Base-by-base conservation (phyloP, 2,329 filamentous ascomycete species). In the Emmonsiellopsis sp. region DNA sequence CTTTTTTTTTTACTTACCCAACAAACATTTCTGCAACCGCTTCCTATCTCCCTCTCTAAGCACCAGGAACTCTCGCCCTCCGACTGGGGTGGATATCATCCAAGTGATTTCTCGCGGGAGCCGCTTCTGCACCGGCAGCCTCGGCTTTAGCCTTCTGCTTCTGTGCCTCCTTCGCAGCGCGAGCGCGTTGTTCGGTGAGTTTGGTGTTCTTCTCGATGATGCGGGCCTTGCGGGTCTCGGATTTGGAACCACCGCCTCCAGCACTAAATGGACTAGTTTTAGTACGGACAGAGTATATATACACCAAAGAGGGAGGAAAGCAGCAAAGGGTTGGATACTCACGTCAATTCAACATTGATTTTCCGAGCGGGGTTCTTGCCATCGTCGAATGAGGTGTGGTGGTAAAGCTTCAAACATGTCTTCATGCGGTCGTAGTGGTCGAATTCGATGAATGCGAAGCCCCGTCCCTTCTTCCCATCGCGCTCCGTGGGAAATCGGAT, bases 341-440 rank as follows among this genome's bases (percentile, higher is more conserved):
- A 89, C 80, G 90, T 95, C 60, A 97, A 73, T 73, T 96, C 92
- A 30, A 96, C 87, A 67, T 95, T 96, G 64, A 97, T 94, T 71
- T 85, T 87, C 62, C 92, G 78, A 50, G 83, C 73, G 1, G 71
- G 70, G 34, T 70, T 75, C 63, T 73, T 74, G 38, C 74, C 74
- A 51, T 79, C 78, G 55, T 82, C 74, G 67, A 96, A 94, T 58
- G 79, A 79, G 55, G 83, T 86, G 73, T 96, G 91, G 73, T 97
- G 91, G 73, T 92, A 92, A 59, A 89, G 83, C 70, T 91, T 88
- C 56, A 97, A 78, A 66, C 89, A 95, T 34, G 89, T 93, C 77
- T 94, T 87, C 89, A 95, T 94, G 66, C 86, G 83, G 71, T 91
- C 87, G 72, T 85, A 94, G 61, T 83, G 80, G 59, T 83, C 83